Evolutionary conservation across 2,329 filamentous ascomycete species (phyloP), one percentile per base, ranked within the genome.

Genomic region (Colletotrichum sp.): DNA sequence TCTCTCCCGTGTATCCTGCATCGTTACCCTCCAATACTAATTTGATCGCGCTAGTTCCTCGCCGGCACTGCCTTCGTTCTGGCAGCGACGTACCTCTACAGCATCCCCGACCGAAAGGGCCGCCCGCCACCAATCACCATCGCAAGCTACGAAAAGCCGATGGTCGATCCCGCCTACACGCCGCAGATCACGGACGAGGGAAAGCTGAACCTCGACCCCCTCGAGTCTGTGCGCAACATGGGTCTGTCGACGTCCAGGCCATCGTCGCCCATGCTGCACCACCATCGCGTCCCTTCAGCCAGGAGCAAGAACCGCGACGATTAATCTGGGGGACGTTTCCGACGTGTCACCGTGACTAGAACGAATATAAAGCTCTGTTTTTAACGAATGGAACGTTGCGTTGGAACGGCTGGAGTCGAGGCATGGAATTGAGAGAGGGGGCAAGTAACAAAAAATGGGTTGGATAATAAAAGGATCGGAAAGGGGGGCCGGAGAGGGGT

Each of bases 41-140:
- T 25, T 25, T 72, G 39, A 60, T 39, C 52, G 5, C 25, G 52
- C 22, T 79, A 98, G 96, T 98, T 98, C 83, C 81, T 98, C 48
- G 77, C 95, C 66, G 97, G 97, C 70, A 96, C 96, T 0, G 88
- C 89, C 13, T 87, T 97, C 65, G 96, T 98, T 11, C 86, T 98
- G 1, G 89, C 91, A 57, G 94, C 96, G 4, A 98, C 95, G 3
- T 98, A 96, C 83, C 88, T 98, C 19, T 98, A 98, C 87, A 95
- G 92, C 76, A 90, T 90, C 8, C 90, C 92, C 1, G 91, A 95
- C 77, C 87, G 89, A 25, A 88, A 90, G 71, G 86, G 88, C 70
- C 91, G 92, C 19, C 92, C 94, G 27, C 87, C 91, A 1, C 91
- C 93, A 0, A 92, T 95, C 80, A 90, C 87, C 78, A 93, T 96